Base-by-base conservation (phyloP, 2,329 filamentous ascomycete species). In the Reticulascus tulasneorum region DNA sequence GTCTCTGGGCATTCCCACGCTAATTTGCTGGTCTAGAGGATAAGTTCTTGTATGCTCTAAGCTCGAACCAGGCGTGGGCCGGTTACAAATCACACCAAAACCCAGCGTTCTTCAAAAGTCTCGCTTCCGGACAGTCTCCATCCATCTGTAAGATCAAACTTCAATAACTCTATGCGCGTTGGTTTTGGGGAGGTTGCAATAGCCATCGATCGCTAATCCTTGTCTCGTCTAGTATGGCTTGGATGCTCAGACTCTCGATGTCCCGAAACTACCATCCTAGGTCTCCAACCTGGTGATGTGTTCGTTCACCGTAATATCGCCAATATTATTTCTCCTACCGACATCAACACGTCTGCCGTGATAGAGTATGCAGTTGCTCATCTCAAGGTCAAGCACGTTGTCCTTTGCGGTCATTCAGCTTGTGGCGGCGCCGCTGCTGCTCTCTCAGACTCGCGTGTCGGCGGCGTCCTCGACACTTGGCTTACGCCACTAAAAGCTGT, bases 241-340 rank as follows among this genome's bases (percentile, higher is more conserved):
- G 88, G 88, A 41, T 94, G 88, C 66, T 85, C 86, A 51, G 88
- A 94, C 67, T 87, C 82, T 24, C 84, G 88, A 46, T 82, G 86
- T 48, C 87, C 88, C 2, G 88, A 93, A 62, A 91, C 86, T 6
- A 88, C 82, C 31, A 75, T 94, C 53, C 75, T 90, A 19, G 82
- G 84, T 52, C 73, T 88, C 40, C 74, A 86, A 53, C 86, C 87
- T 4, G 87, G 88, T 40, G 86, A 94, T 51, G 81, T 94, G 48
- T 94, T 94, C 59, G 84, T 88, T 34, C 87, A 94, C 69, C 84
- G 88, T 57, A 94, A 94, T 69, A 90, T 94, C 58, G 87, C 86
- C 62, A 94, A 94, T 67, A 78, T 91, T 53, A 66, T 94, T 45
- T 79, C 80, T 38, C 68, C 80, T 15, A 80, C 79, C 50, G 88